Evolutionary conservation across 805 yeast species (phyloP), one percentile per base, ranked within the genome.

Genomic region (Deakozyma indianensis): DNA sequence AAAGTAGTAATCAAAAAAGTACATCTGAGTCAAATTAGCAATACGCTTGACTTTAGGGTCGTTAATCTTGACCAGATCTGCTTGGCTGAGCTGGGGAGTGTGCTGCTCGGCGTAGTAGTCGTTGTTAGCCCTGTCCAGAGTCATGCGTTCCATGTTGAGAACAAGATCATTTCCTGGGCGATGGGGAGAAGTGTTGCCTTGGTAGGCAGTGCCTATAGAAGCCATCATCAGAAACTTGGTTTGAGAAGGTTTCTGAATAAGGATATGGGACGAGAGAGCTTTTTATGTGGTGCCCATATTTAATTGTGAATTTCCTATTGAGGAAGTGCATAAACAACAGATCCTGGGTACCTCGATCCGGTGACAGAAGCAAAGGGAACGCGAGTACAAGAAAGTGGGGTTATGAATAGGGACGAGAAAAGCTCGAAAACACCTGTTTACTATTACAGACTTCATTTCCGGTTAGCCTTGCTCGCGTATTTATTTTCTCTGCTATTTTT

Each of bases 1-100:
- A 65, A 95, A 90, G 62, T 92, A 92, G 63, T 88, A 86, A 62
- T 92, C 98, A 48, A 92, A 70, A 56, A 92, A 92, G 64, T 82
- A 94, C 77, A 87, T 75, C 60, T 90, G 96, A 35, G 95, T 83
- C 23, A 92, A 96, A 43, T 87, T 82, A 5, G 88, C 94, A 48
- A 85, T 67, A 49, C 98, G 71, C 57, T 81, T 82, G 1, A 94
- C 85, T 57, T 85, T 85, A 43, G 83, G 79, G 41, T 76, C 72
- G 16, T 32, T 32, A 14, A 20, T 20, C 38, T 32, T 32, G 11
- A 20, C 11, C 4, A 11, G 38, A n/a, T 32, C 38, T 5, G 38
- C 38, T 20, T 32, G 38, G 11, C 18, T 9, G 20, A 32, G 18
- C 18, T n/a, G 18, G 18, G 11, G 38, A 32, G 18, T 20, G 11